Conservation (phyloP, 768 basidiomycete genomes). For the Amyloporia xantha region DNA sequence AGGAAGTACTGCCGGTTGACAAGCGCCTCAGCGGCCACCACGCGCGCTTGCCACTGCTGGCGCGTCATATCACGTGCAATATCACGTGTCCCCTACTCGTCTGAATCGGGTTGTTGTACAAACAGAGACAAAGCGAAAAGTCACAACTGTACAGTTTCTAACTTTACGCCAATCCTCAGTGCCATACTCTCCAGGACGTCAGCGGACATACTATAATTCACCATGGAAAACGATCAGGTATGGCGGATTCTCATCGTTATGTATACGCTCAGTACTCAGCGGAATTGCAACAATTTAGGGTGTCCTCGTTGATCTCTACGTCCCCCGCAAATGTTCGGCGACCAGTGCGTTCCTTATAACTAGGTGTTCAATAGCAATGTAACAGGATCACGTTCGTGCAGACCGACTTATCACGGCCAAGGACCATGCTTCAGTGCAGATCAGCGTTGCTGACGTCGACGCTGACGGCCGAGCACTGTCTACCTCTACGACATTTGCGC, state of each 20-base stretch:
- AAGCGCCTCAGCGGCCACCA: too few species aligned
- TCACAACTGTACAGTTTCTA: constrained; percentile 27
- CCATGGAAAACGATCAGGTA: constrained; percentile 92
- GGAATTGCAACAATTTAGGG: constrained; percentile 44
- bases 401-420: constrained; percentile 98
- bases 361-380: not conserved
- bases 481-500: constrained; percentile 87
- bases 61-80: constrained; percentile 12
- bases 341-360: constrained; percentile 62
- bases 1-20: too few species aligned
- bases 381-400: constrained; percentile 28
- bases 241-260: constrained; percentile 18
- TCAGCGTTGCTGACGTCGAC: constrained; percentile 93
- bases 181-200: constrained; percentile 12
- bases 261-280: constrained; percentile 6
- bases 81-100: constrained; percentile 11
- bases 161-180: constrained; percentile 17
- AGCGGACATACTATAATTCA: constrained; percentile 20
- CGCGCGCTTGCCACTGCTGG: too few species aligned
- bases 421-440: constrained; percentile 98
- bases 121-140: constrained; percentile 15
- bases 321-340: constrained; percentile 98
- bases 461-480: constrained; percentile 71
- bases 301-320: constrained; percentile 99
- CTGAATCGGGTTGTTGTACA: constrained; percentile 8